phyloP scores from a whole-genome alignment of 306 rosid genomes.

The Abrus pulchellus region DNA sequence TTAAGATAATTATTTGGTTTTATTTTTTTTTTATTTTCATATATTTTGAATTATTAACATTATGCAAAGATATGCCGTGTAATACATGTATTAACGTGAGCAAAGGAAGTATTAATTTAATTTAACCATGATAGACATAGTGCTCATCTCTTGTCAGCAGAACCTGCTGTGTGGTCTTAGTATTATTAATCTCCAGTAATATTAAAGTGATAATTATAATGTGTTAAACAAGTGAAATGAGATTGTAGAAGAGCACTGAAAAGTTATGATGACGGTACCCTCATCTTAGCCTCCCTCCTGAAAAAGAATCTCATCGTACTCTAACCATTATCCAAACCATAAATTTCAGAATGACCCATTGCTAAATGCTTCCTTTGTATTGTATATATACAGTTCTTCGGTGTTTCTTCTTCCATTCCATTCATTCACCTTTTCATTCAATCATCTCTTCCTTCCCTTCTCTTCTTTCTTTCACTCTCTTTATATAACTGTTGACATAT shows the following conservation, averaged over 20 bases:
- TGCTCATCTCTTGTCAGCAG: not conserved
- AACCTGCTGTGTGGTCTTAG: not conserved
- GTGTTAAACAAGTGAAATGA: not conserved
- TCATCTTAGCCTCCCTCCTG: not conserved
- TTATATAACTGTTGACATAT: not conserved
- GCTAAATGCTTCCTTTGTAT: not conserved
- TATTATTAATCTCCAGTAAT: not conserved
- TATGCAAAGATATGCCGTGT: too few relatives aligned
- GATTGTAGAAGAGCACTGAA: not conserved
- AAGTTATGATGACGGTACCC: not conserved
- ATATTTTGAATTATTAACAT: not conserved
- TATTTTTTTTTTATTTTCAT: not conserved
- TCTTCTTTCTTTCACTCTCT: not conserved
- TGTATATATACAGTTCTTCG: too few relatives aligned
- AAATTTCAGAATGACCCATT: not conserved
- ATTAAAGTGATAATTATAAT: not conserved
- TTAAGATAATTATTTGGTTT: not conserved
- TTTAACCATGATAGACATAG: not conserved
- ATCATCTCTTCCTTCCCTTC: not conserved
- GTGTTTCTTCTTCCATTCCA: not conserved
- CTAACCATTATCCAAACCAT: not conserved
- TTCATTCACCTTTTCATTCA: constrained; percentile 5
- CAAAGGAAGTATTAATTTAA: not conserved
- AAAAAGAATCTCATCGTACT: not conserved
- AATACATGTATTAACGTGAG: too few relatives aligned